Evolutionary conservation across 2,329 filamentous ascomycete genomes (phyloP).

Genomic region (Epichloe gansuensis): DNA sequence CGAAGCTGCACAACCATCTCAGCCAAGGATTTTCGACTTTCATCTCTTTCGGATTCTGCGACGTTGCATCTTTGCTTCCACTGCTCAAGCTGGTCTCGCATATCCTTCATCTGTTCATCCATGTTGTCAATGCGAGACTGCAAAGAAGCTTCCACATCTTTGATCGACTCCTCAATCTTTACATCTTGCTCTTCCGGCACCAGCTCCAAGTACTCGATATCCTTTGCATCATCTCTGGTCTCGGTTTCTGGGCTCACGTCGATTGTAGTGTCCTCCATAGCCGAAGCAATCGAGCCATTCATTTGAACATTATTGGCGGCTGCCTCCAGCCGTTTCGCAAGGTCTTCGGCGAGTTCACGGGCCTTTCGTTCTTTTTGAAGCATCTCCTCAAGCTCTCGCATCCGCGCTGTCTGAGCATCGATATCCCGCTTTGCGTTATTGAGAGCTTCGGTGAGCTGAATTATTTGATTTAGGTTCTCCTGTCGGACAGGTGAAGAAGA

Average conservation of each 20-base stretch:
- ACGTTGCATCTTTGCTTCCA: conserved; percentile 67
- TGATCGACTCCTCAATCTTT: conserved; percentile 2
- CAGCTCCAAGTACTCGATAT: background rate
- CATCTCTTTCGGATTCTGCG: conserved; percentile 65
- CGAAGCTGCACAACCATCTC: conserved; percentile 83
- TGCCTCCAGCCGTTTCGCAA: conserved; percentile 57
- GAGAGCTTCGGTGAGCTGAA: conserved; percentile 73
- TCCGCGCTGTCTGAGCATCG: conserved; percentile 64
- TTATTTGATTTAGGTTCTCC: conserved; percentile 57
- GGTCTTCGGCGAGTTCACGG: conserved; percentile 71
- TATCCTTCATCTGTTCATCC: conserved; percentile 65
- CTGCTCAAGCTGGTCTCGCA: conserved; percentile 66
- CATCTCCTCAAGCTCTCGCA: conserved; percentile 64
- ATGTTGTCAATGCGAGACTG: conserved; percentile 65
- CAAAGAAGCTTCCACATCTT: conserved; percentile 18
- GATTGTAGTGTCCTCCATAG: conserved; percentile 13
- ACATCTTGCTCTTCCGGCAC: background rate
- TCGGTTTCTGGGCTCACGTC: conserved; percentile 11
- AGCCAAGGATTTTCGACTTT: conserved; percentile 60
- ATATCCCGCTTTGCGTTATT: conserved; percentile 76
- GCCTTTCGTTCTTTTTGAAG: conserved; percentile 69
- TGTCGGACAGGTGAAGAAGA: conserved; percentile 43
- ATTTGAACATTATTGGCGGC: conserved; percentile 24
- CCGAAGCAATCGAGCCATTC: conserved; percentile 15
- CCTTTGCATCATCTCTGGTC: background rate